Percentiles rank a stretch among this genome's conserved stretches.
These are phyloP conservation scores for Knoxia roxburghii DNA, from an alignment of 257 asterid genomes.

Conservation along the genomic window DNA sequence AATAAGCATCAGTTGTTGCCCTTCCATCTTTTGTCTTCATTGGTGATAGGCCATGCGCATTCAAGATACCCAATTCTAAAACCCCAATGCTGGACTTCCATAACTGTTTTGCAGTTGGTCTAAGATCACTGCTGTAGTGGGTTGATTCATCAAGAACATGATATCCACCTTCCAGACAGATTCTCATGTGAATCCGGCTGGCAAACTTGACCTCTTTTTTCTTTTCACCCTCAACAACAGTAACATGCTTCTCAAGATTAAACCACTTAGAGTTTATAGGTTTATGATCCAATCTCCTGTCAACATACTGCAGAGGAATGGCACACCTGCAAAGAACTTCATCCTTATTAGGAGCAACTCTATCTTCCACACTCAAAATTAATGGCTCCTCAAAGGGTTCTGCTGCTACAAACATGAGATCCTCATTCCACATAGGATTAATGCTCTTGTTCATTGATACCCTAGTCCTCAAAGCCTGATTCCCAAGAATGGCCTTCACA, in stretches of 20 bases:
- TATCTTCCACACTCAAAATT: conserved; percentile 43
- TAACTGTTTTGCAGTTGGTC: conserved; percentile 44
- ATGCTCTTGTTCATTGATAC: conserved; percentile 39
- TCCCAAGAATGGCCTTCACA: conserved; percentile 39
- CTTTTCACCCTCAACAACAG: conserved; percentile 44
- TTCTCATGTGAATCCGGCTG: conserved; percentile 45
- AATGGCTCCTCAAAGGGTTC: conserved; percentile 48
- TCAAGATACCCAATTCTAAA: conserved; percentile 42
- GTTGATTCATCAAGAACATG: conserved; percentile 51
- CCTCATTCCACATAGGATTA: conserved; percentile 53
- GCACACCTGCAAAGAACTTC: conserved; percentile 42
- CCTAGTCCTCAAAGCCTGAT: conserved; percentile 39
- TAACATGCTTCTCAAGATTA: conserved; percentile 42
- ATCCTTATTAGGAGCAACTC: conserved; percentile 41
- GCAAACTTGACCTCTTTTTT: conserved; percentile 40
- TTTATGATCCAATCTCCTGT: conserved; percentile 41
- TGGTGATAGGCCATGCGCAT: conserved; percentile 40
- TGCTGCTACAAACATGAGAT: conserved; percentile 45
- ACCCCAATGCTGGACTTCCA: conserved; percentile 50
- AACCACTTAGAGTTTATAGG: conserved; percentile 36
- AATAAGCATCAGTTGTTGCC: conserved; percentile 47
- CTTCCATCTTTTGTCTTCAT: conserved; percentile 41
- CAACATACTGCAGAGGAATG: conserved; percentile 30
- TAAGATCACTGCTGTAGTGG: conserved; percentile 48
- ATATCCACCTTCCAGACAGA: conserved; percentile 47